phyloP scores from a whole-genome alignment of 2,329 filamentous ascomycete genomes.

The Penicillium sp. region DNA sequence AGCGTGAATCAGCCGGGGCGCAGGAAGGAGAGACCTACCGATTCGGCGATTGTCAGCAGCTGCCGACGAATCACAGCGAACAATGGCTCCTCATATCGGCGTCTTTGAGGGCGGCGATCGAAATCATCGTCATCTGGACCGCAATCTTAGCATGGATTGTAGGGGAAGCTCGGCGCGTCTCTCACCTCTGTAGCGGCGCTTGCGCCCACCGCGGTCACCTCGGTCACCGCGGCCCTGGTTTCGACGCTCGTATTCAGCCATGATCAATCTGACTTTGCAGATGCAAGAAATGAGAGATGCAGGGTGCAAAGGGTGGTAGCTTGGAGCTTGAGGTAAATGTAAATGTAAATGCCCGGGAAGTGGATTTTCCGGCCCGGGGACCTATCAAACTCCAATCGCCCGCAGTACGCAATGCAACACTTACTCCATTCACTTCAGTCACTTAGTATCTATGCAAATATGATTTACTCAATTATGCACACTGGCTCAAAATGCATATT shows the following conservation, averaged over 20 bases:
- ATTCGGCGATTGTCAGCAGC: constrained; percentile 78
- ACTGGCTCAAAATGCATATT: too few species aligned
- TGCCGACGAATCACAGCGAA: constrained; percentile 74
- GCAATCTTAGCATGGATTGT: constrained; percentile 29
- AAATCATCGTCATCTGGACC: constrained; percentile 72
- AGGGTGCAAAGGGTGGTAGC: constrained; percentile 5
- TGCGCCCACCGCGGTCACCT: constrained; percentile 57
- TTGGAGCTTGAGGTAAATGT: constrained; percentile 18
- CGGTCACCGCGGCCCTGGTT: constrained; percentile 51
- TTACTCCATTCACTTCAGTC: too few species aligned
- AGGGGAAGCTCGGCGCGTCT: constrained; percentile 9
- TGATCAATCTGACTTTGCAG: constrained; percentile 12
- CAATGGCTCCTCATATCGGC: constrained; percentile 72
- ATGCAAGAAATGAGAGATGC: neutral
- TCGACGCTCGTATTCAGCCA: constrained; percentile 60
- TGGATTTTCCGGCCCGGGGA: constrained; percentile 22
- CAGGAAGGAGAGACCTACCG: constrained; percentile 43
- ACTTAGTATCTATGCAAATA: too few species aligned
- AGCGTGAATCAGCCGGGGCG: constrained; percentile 5
- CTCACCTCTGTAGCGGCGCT: constrained; percentile 77
- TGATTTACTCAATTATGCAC: too few species aligned
- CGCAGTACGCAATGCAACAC: too few species aligned
- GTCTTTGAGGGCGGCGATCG: constrained; percentile 70
- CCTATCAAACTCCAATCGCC: neutral
- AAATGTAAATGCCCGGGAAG: constrained; percentile 11